Conservation (phyloP, 2,329 filamentous ascomycete species). For the Colletotrichum sp. region DNA sequence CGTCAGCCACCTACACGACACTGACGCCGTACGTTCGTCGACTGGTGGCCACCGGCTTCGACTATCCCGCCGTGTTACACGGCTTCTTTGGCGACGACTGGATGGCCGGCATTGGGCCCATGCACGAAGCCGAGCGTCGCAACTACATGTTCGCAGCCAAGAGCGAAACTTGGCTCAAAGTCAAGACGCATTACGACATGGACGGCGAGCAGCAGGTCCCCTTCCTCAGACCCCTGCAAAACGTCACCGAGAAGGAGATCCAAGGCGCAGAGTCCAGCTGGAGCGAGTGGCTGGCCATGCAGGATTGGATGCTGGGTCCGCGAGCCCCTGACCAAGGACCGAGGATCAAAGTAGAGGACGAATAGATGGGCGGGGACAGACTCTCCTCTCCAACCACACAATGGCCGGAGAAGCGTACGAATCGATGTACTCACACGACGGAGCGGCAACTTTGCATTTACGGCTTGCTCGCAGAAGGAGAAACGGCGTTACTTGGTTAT, state of each 20-base stretch:
- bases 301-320: constrained; percentile 97
- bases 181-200: constrained; percentile 93
- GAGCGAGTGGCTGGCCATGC: constrained; percentile 96
- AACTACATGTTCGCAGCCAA: constrained; percentile 98
- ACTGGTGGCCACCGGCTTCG: constrained; percentile 89
- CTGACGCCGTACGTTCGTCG: constrained; percentile 90
- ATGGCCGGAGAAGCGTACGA: background rate
- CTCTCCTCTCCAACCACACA: background rate
- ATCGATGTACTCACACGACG: background rate
- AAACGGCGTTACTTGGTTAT: background rate
- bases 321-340: constrained; percentile 58
- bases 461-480: background rate
- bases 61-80: constrained; percentile 84
- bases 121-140: constrained; percentile 87
- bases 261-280: constrained; percentile 82
- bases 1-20: constrained; percentile 56
- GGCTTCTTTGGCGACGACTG: constrained; percentile 98
- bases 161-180: constrained; percentile 85
- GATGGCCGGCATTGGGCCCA: constrained; percentile 76
- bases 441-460: background rate
- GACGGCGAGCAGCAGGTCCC: constrained; percentile 82
- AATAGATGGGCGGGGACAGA: background rate
- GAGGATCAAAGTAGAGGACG: constrained; percentile 16
- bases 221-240: constrained; percentile 83
- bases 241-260: constrained; percentile 80